Base-by-base conservation (phyloP, 2,329 filamentous ascomycete species). In the Fusarium setosum region DNA sequence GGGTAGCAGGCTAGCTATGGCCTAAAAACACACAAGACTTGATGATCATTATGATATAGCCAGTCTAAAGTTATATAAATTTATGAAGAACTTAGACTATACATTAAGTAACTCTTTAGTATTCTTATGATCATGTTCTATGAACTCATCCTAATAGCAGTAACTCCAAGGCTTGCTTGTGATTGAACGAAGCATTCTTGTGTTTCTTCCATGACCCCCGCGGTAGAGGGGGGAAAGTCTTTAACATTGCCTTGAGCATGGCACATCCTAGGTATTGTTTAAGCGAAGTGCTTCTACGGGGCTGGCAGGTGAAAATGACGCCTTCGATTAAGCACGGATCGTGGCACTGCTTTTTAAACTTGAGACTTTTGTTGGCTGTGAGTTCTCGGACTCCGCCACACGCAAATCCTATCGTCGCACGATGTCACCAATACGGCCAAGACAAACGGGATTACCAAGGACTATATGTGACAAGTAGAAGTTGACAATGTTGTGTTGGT, bases 271-370 rank as follows among this genome's bases (percentile, higher is more conserved):
- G 45, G 10, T 2, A 3, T 17, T 35, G 21, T 4, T 13, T 23
- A 24, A n/a, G 31, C 29, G 45, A 48, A 24, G 8, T 18, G 45
- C n/a, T 48, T 24, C 31, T 34, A 35, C 45, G 34, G 20, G 44
- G 45, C 29, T 48, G 31, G n/a, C 29, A 17, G 17, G 42, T 18
- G 26, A n/a, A 13, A 35, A 48, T n/a, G 31, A 29, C 32, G 32
- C 44, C 20, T 21, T n/a, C n/a, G 29, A 2, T 12, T 17, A 23
- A 37, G 12, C 24, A 34, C 24, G 10, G 17, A 57, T 34, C 10
- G 62, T 26, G 65, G 51, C 62, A 66, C 38, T 3, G 60, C 59
- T 47, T 17, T 20, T 6, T 18, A 32, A 26, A 38, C 15, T 20
- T 50, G 47, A 66, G 47, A 50, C 52, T 40, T n/a, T n/a, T 32